phyloP scores from a whole-genome alignment of 495 filamentous ascomycete genomes.

The Penicillium paxilli region DNA sequence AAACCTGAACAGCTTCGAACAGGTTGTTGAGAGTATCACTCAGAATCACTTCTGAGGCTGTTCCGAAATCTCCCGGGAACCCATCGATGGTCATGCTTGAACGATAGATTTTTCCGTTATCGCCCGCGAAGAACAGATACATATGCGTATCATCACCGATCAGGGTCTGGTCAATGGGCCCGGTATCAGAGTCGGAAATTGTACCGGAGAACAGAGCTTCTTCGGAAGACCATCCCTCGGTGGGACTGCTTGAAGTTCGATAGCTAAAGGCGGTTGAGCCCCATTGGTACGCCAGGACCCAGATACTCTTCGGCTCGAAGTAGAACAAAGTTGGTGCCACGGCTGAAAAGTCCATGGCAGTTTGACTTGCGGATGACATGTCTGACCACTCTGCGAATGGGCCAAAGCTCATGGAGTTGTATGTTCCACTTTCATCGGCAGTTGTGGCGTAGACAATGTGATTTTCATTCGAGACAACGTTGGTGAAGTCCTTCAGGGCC shows the following conservation, averaged over 20 bases:
- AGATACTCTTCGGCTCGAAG: conserved; percentile 58
- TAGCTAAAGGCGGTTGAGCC: conserved; percentile 58
- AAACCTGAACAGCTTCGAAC: conserved; percentile 60
- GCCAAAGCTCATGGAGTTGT: conserved; percentile 59
- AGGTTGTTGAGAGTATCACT: conserved; percentile 1
- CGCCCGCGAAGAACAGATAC: conserved; percentile 65
- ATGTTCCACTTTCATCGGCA: conserved; percentile 37
- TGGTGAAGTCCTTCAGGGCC: conserved; percentile 59
- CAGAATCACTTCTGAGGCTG: neutral
- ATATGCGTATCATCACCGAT: conserved; percentile 58
- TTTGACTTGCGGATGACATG: conserved; percentile 56
- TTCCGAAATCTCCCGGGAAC: conserved; percentile 7
- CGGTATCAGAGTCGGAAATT: conserved; percentile 49
- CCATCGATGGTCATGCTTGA: conserved; percentile 54
- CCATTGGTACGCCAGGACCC: conserved; percentile 63
- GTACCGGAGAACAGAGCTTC: conserved; percentile 56
- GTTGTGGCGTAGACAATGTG: conserved; percentile 55
- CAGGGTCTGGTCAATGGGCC: conserved; percentile 57
- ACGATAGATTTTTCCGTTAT: conserved; percentile 65
- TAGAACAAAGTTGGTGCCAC: conserved; percentile 63
- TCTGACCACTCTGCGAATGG: conserved; percentile 54
- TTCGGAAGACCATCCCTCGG: conserved; percentile 53
- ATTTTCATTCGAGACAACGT: conserved; percentile 50
- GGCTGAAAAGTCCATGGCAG: conserved; percentile 40
- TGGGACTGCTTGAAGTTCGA: conserved; percentile 56